Evolutionary conservation across 129 eudicot genomes (phyloP), one percentile per base, ranked within the genome.

Genomic region (Mikania micrantha): DNA sequence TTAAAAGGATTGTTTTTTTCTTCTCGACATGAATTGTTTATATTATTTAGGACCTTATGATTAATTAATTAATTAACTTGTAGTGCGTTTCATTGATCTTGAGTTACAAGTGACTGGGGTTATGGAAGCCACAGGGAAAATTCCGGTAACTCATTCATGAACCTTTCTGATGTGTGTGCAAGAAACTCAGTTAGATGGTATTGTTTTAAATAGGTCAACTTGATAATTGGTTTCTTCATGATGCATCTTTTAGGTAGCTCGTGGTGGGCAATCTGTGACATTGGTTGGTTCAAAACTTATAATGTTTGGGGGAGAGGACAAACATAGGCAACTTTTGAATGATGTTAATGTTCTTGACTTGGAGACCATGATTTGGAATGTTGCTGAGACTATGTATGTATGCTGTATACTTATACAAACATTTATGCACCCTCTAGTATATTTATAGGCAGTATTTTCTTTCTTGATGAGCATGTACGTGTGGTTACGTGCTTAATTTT

Each of bases 271-370:
- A 63, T 93, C 98, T 29, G 81, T 88, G 52, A 76, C 98, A 17
- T 60, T 86, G 78, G 80, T 88, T 68, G 96, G 98, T 40, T 84
- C 95, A 40, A 93, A 80, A 77, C 81, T 93, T 66, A 78, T 93
- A 72, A 84, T 93, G 96, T 93, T 93, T 77, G 98, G 98, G 60
- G 98, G 98, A 50, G 96, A 88, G 84, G 98, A 88, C 82, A 65
- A 68, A 73, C 72, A 77, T 17, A 76, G 98, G 67, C 78, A 74
- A n/a, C 79, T 88, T 52, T 74, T 88, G 48, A 93, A 88, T 82
- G 98, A 93, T 66, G 81, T 88, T 63, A 78, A 84, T 77, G 81
- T 88, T 77, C 92, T 93, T 79, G 96, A 93, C 79, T 72, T 88
- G 66, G 90, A 84, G 67, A 84, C 96, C 16, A 86, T 88, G 92